These are phyloP conservation scores for Neofusicoccum umdonicola DNA, from an alignment of 2,329 filamentous ascomycete genomes.

Conservation along the genomic window DNA sequence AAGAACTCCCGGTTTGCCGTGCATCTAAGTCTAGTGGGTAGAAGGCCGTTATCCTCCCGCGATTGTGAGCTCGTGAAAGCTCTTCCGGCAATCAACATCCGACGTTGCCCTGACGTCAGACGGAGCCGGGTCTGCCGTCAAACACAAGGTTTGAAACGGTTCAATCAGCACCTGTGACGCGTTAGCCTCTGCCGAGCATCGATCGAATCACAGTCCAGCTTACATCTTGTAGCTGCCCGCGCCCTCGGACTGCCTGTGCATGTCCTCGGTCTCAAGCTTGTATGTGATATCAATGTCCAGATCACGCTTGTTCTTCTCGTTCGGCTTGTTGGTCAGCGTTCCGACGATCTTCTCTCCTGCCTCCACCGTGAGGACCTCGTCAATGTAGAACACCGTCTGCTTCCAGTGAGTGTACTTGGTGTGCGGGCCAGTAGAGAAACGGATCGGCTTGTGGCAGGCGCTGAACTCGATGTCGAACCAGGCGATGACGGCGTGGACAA, in stretches of 20 bases:
- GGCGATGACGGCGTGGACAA: constrained; percentile 90
- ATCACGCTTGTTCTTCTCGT: constrained; percentile 90
- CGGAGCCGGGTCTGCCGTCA: constrained; percentile 8
- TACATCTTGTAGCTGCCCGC: constrained; percentile 74
- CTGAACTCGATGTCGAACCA: constrained; percentile 99
- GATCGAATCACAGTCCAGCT: not conserved
- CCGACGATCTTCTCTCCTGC: constrained; percentile 77
- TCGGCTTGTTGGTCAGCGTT: constrained; percentile 77
- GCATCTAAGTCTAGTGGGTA: constrained; percentile 15
- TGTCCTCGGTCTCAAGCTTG: constrained; percentile 73
- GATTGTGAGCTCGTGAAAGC: constrained; percentile 5
- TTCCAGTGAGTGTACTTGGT: constrained; percentile 99
- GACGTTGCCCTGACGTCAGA: not conserved
- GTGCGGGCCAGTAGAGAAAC: constrained; percentile 95
- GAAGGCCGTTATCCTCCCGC: not conserved
- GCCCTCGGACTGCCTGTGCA: constrained; percentile 66
- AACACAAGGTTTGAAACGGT: not conserved
- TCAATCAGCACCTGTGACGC: constrained; percentile 8
- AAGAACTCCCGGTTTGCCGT: constrained; percentile 16
- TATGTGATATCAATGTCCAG: constrained; percentile 89
- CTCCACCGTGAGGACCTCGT: constrained; percentile 88
- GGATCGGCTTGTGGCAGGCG: constrained; percentile 95
- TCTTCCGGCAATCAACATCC: constrained; percentile 1
- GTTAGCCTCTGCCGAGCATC: not conserved
- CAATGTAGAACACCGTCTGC: constrained; percentile 97